Evolutionary conservation across 257 asterid species (phyloP), one percentile per base, ranked within the genome.

Genomic region (Fraxinus quadrangulata): DNA sequence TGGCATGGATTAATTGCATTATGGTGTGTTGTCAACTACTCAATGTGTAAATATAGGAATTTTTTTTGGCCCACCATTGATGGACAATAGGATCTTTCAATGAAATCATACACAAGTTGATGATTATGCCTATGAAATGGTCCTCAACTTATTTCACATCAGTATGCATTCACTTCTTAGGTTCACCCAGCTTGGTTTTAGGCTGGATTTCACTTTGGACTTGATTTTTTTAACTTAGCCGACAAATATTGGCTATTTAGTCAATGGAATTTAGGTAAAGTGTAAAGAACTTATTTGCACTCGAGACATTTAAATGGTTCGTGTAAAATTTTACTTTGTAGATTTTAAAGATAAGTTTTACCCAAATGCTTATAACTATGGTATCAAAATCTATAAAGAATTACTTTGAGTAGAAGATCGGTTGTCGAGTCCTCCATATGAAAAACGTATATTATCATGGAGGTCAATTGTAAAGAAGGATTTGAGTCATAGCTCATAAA

Each of bases 1-100:
- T 42, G 51, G 51, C 13, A 42, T 67, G 68, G 77, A 30, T 36
- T 83, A 79, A 83, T 73, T 75, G 71, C 85, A 42, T 42, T 42
- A 42, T 82, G 82, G 68, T 59, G 76, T 73, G 77, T 88, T 81
- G 87, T 79, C 87, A 81, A 79, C 85, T 70, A 76, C 82, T 73
- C 72, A 24, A 61, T 70, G 81, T 51, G 45, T 77, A 81, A 79
- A 61, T 87, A 81, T 61, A 45, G 71, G 78, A 79, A 83, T 68
- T 75, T 68, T 10, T 1, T 70, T 68, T n/a, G 85, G 81, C 83
- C 87, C 88, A 77, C 84, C 67, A 81, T 67, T 72, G 31, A n/a
- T 66, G 82, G 71, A 67, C 81, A 40, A 73, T 67, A 26, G 47
- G 78, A 74, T 80, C 82, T 75, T 72, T 76, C 77, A 65, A 71